These are phyloP conservation scores for Taphrina wiesneri DNA, from an alignment of 1,139 yeast genomes.

Conservation along the genomic window DNA sequence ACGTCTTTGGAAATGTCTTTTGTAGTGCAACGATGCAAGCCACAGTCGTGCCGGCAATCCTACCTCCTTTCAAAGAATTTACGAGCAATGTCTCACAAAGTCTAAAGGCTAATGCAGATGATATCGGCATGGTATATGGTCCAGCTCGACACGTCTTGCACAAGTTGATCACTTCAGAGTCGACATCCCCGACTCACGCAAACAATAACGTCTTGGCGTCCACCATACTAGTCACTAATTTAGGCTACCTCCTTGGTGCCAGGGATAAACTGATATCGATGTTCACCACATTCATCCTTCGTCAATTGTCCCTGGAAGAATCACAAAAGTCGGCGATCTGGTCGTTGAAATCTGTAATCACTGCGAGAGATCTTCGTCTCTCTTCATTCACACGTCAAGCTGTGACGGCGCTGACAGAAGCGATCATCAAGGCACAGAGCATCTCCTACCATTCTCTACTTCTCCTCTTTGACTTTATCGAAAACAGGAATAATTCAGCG, in stretches of 20 bases:
- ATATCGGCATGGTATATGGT: slow-evolving; percentile 22
- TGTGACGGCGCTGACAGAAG: background rate
- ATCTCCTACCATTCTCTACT: background rate
- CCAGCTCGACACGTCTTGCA: slow-evolving; percentile 17
- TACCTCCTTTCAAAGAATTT: slow-evolving; percentile 30
- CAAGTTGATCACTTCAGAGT: slow-evolving; percentile 6
- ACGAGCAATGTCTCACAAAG: slow-evolving; percentile 11
- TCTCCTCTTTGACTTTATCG: slow-evolving; percentile 7
- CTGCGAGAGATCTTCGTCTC: background rate
- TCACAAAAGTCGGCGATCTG: slow-evolving; percentile 5
- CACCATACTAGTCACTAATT: slow-evolving; percentile 14
- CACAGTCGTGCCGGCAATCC: slow-evolving; percentile 25
- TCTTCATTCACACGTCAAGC: background rate
- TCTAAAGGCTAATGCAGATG: slow-evolving; percentile 1
- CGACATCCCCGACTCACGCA: background rate
- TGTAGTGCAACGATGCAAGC: slow-evolving; percentile 19
- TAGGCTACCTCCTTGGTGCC: slow-evolving; percentile 6
- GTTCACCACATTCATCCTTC: background rate
- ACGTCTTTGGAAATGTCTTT: slow-evolving; percentile 53
- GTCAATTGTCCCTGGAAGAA: slow-evolving; percentile 1
- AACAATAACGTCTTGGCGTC: slow-evolving; percentile 25
- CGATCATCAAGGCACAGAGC: background rate
- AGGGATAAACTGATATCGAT: background rate
- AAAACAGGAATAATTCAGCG: background rate
- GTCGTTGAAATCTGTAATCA: slow-evolving; percentile 1